Evolutionary conservation across 306 rosid species (phyloP), one percentile per base, ranked within the genome.

Genomic region (Crotalaria pallida): DNA sequence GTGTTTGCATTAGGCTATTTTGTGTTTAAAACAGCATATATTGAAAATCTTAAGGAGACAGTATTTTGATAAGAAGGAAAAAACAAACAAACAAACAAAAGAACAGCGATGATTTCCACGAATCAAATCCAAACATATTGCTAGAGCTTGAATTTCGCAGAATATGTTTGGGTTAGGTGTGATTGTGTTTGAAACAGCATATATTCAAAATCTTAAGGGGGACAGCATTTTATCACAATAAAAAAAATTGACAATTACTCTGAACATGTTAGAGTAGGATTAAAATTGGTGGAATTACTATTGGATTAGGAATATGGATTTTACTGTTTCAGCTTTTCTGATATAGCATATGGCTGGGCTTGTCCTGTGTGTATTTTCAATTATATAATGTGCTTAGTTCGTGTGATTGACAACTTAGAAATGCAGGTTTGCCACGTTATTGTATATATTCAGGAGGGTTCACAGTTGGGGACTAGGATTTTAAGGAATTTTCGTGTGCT

Each of bases 341-440:
- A 19, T 33, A 29, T 29, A 17, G 38, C 56, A 26, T 33, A 27
- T 27, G 13, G 27, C 55, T 19, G 7, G 5, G 57, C 51, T 41
- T 29, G 58, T 38, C 0, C 0, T 44, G 24, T 63, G 50, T 80
- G 51, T 55, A 18, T 8, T 43, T 52, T 52, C n/a, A n/a, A 9
- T 58, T 34, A 47, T 56, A 22, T 40, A 29, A 64, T 38, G 47
- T 43, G 63, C 5, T 1, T 60, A 21, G 40, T 68, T 64, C 48
- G 60, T 81, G 16, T 63, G 43, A 66, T 62, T 69, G 69, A 56
- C 78, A 22, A 24, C 56, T 10, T 86, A 79, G 84, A 69, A 72
- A 81, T 90, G 90, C 96, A 93, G 97, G 98, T 93, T 75, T 93
- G 96, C 66, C 98, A 90, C 84, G 84, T 90, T 50, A 78, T 93